Base-by-base conservation (phyloP, 495 filamentous ascomycete species). In the Aspergillus funiculosus region DNA sequence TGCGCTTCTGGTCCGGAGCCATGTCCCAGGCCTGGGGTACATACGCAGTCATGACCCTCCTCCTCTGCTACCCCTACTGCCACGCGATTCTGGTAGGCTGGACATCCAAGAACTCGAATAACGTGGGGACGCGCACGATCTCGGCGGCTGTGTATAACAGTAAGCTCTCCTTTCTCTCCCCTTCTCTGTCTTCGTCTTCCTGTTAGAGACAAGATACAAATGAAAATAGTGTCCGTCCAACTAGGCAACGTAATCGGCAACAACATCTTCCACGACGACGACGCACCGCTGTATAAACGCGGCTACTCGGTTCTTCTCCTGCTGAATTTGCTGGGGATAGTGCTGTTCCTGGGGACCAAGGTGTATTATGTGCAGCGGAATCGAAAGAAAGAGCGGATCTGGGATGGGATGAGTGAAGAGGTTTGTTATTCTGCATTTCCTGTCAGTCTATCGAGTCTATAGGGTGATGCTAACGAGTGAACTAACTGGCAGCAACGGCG, bases 71-170 rank as follows among this genome's bases (percentile, higher is more conserved):
- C 39, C 77, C 78, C 0, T 79, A 79, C 46, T 74, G 70, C 51
- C 78, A 79, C 46, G 75, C 81, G 0, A 81, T 85, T 18, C 68
- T 81, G 36, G 81, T 83, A 1, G 80, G 70, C 1, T 80, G 78
- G 77, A 75, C 68, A 19, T 76, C 74, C 0, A 65, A 71, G 46
- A 81, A 85, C 52, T 71, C 77, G 11, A 79, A 79, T 41, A 73
- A 73, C 3, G 81, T 85, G 4, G 63, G 80, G 1, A 82, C 79
- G 0, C 58, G 82, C 8, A 73, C 80, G 2, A 74, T 86, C 4
- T 72, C 71, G 2, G 69, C 78, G 13, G 62, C 79, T 4, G 54
- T 76, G 14, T 81, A 81, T 60, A 78, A 79, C 50, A 58, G 43
- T 46, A 30, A n/a, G n/a, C n/a, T n/a, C n/a, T n/a, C 15, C 11